A percentile compares a stretch with the other conserved stretches of the same genome.
Evolutionary conservation across 2,329 filamentous ascomycete species (phyloP).

Genomic region (Emergomyces orientalis): DNA sequence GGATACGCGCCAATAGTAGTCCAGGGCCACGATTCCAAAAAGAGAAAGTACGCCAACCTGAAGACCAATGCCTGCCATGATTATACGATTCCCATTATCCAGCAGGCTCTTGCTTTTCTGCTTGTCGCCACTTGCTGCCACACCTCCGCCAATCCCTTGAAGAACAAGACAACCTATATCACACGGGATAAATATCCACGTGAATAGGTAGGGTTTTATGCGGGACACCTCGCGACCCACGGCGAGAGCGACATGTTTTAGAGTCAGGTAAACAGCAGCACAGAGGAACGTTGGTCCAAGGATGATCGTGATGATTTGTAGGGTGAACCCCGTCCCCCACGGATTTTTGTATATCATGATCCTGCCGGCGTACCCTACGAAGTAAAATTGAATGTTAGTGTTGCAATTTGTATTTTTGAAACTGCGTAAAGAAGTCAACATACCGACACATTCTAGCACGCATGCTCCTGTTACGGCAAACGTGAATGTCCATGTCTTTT

Average conservation of each 20-base stretch:
- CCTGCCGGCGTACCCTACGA: slow-evolving; percentile 48
- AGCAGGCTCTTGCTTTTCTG: slow-evolving; percentile 26
- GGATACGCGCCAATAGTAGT: slow-evolving; percentile 31
- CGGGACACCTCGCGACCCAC: slow-evolving; percentile 44
- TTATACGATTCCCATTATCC: slow-evolving; percentile 45
- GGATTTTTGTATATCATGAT: slow-evolving; percentile 46
- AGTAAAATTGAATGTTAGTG: not conserved
- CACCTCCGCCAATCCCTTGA: slow-evolving; percentile 49
- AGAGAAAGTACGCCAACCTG: slow-evolving; percentile 42
- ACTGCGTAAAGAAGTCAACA: not conserved
- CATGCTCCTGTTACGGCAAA: slow-evolving; percentile 42
- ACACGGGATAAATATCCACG: slow-evolving; percentile 51
- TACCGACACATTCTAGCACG: slow-evolving; percentile 33
- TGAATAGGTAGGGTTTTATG: slow-evolving; percentile 44
- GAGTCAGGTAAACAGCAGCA: slow-evolving; percentile 47
- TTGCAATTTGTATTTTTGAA: not conserved
- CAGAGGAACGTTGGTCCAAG: slow-evolving; percentile 49
- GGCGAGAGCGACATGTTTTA: slow-evolving; percentile 49
- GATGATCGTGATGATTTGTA: slow-evolving; percentile 48
- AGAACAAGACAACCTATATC: slow-evolving; percentile 51
- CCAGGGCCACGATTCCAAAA: slow-evolving; percentile 31
- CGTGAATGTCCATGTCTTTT: slow-evolving; percentile 48
- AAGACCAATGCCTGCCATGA: slow-evolving; percentile 49
- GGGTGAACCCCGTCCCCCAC: slow-evolving; percentile 43
- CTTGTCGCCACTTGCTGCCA: slow-evolving; percentile 44